Conservation (phyloP, 208 protist species). For the Acanthamoeba culbertsoni region DNA sequence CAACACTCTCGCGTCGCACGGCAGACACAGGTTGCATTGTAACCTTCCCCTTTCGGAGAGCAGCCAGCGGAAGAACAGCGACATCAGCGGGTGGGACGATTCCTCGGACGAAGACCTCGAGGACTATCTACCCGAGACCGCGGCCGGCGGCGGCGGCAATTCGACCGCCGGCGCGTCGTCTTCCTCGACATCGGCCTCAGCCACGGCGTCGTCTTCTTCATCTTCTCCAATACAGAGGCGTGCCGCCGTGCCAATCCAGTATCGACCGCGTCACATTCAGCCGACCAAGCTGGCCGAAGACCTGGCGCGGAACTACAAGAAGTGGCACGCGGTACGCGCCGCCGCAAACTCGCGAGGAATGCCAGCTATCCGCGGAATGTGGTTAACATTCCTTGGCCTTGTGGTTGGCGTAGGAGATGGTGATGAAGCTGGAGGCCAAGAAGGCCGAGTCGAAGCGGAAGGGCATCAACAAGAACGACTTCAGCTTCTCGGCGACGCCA, state of each 20-base stretch:
- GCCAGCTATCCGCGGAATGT: too few species aligned
- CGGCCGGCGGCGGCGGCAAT: not conserved
- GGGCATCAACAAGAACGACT: slow-evolving; percentile 10
- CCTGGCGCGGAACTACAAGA: slow-evolving; percentile 1
- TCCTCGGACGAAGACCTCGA: slow-evolving; percentile 21
- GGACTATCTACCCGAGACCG: not conserved
- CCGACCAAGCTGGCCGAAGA: not conserved
- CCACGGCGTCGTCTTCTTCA: too few species aligned
- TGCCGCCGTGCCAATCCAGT: not conserved
- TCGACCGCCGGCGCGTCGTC: too few species aligned
- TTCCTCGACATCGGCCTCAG: too few species aligned
- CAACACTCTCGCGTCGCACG: not conserved
- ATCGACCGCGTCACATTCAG: not conserved
- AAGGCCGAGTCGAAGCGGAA: not conserved
- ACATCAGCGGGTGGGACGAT: not conserved
- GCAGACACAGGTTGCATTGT: not conserved
- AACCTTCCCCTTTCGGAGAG: not conserved
- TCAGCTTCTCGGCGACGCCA: not conserved
- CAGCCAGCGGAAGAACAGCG: not conserved
- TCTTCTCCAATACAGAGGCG: not conserved
- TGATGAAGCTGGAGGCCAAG: not conserved
- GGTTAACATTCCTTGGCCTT: too few species aligned
- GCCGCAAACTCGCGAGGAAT: too few species aligned
- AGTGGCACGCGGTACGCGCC: not conserved
- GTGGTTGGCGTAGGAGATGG: not conserved